Conservation (phyloP, 2,329 filamentous ascomycete species). For the Ascochyta rabiei region DNA sequence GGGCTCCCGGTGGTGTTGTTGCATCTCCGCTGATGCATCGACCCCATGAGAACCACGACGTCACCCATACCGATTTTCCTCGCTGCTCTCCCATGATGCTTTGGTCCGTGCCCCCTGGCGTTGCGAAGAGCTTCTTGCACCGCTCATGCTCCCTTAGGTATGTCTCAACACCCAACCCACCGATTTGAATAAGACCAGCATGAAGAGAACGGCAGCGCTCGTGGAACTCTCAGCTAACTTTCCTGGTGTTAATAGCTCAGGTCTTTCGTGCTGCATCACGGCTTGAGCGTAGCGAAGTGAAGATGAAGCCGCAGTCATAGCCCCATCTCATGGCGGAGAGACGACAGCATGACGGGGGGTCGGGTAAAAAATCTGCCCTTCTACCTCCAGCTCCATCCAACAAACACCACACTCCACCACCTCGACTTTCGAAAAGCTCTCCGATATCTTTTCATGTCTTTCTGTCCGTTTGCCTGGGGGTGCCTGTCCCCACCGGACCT, state of each 20-base stretch:
- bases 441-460: background rate
- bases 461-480: background rate
- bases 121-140: background rate
- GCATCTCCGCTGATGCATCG: background rate
- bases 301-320: background rate
- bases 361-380: slow-evolving; percentile 4
- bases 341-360: slow-evolving; percentile 3
- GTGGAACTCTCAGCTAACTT: slow-evolving; percentile 13
- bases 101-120: background rate
- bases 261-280: slow-evolving; percentile 1
- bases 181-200: background rate
- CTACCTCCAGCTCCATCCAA: slow-evolving; percentile 10
- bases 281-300: slow-evolving; percentile 7
- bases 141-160: background rate
- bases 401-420: slow-evolving; percentile 6
- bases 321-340: background rate
- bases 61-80: background rate
- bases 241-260: slow-evolving; percentile 7
- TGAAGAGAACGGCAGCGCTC: background rate
- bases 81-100: background rate
- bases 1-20: background rate
- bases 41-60: background rate
- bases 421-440: background rate
- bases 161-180: background rate
- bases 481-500: no score